Conservation (phyloP, 805 yeast genomes). For the Priceomyces carsonii region DNA sequence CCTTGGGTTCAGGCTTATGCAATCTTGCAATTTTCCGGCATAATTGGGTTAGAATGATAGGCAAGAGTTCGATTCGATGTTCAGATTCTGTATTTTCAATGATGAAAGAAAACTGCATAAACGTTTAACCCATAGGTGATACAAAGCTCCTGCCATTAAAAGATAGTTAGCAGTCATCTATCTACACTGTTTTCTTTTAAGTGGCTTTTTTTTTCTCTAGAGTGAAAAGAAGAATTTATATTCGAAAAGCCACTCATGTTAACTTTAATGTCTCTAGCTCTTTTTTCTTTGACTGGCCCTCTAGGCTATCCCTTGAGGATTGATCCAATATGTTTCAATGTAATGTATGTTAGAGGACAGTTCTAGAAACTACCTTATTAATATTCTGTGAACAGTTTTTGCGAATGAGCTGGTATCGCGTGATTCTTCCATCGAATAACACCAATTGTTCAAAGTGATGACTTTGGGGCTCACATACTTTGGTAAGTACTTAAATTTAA, state of each 20-base stretch:
- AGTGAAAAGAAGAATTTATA: constrained; percentile 25
- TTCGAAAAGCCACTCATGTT: constrained; percentile 8
- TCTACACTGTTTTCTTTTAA: too few species aligned
- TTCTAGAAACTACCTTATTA: too few species aligned
- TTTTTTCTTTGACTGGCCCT: constrained; percentile 2
- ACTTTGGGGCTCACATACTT: too few species aligned
- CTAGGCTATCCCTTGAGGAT: constrained; percentile 11
- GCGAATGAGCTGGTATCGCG: too few species aligned
- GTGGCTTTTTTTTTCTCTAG: constrained; percentile 1
- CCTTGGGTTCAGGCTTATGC: neutral
- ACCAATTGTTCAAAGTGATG: too few species aligned
- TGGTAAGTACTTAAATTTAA: too few species aligned
- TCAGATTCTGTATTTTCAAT: too few species aligned
- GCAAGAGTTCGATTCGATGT: neutral
- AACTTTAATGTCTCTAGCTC: constrained; percentile 2
- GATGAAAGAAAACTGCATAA: constrained; percentile 3
- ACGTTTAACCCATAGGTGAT: too few species aligned
- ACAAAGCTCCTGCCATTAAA: too few species aligned
- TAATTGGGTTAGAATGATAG: neutral
- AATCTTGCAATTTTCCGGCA: constrained; percentile 2
- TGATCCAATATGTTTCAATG: constrained; percentile 9
- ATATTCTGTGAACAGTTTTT: too few species aligned
- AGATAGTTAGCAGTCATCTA: too few species aligned
- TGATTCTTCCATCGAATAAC: too few species aligned
- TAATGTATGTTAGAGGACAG: constrained; percentile 6